Percentiles rank a stretch among this genome's conserved stretches.
Conservation (phyloP, 208 protist genomes). For the Tetramitus jugosus region DNA sequence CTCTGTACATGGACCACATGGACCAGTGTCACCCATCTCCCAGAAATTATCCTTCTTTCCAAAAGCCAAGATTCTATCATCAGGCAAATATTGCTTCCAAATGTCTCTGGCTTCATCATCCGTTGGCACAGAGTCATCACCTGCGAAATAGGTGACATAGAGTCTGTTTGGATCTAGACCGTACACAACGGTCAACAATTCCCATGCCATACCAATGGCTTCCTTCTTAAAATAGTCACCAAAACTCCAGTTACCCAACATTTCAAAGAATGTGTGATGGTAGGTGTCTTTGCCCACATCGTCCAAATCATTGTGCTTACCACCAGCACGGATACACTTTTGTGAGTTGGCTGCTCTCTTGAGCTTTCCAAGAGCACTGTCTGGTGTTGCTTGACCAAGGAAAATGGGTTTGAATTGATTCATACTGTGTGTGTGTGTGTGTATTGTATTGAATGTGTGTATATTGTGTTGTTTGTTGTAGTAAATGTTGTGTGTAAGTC, state of each 20-base stretch:
- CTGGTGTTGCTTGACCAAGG: constrained; percentile 84
- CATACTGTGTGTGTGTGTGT: constrained; percentile 42
- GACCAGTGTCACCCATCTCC: constrained; percentile 97
- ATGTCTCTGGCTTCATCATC: constrained; percentile 80
- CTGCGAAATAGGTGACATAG: constrained; percentile 98
- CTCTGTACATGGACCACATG: constrained; percentile 96
- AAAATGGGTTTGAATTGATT: constrained; percentile 97
- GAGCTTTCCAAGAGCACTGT: constrained; percentile 75
- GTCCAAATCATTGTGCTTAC: constrained; percentile 98
- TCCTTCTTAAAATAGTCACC: constrained; percentile 98
- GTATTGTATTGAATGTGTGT: neutral
- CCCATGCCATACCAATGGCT: constrained; percentile 90
- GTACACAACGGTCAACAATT: constrained; percentile 92
- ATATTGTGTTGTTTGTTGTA: neutral
- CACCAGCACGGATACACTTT: constrained; percentile 98
- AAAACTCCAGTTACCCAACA: constrained; percentile 98
- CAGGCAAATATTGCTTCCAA: constrained; percentile 83
- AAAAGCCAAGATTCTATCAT: constrained; percentile 71
- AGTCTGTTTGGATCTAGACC: constrained; percentile 75
- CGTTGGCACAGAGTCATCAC: constrained; percentile 69
- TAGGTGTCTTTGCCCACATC: constrained; percentile 98
- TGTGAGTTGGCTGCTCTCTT: constrained; percentile 91
- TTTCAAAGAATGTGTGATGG: constrained; percentile 99
- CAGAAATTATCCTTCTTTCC: constrained; percentile 98
- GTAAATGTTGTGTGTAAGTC: neutral